phyloP scores from a whole-genome alignment of 192 early-diverging fungal species.

The Kickxella alabastrina region DNA sequence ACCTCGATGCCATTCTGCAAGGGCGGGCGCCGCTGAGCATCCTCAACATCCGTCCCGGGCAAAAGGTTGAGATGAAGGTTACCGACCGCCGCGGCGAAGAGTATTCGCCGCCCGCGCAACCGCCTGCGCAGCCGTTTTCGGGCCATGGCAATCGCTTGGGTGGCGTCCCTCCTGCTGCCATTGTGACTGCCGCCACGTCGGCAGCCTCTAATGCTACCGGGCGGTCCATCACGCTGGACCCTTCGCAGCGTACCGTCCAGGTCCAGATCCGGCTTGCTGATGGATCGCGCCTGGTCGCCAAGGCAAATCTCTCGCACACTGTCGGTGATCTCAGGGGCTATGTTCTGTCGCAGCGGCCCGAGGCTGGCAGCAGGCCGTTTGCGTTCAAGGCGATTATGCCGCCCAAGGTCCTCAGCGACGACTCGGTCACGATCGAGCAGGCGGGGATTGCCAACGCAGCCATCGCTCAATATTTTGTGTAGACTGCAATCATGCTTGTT shows the following conservation, averaged over 20 bases:
- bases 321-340: conserved; percentile 78
- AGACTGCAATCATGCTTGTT: neutral
- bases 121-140: conserved; percentile 64
- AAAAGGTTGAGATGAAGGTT: conserved; percentile 87
- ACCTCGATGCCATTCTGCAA: conserved; percentile 81
- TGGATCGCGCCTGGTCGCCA: conserved; percentile 83
- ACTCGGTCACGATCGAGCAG: conserved; percentile 66
- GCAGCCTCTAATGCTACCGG: conserved; percentile 25
- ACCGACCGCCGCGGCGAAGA: conserved; percentile 79
- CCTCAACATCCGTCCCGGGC: conserved; percentile 82
- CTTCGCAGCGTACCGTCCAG: conserved; percentile 70
- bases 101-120: conserved; percentile 72
- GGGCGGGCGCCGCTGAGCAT: conserved; percentile 85
- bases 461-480: conserved; percentile 66
- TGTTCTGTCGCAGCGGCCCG: conserved; percentile 67
- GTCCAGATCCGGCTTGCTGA: conserved; percentile 92
- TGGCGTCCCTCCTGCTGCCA: conserved; percentile 43
- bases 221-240: conserved; percentile 60
- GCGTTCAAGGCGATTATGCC: conserved; percentile 85
- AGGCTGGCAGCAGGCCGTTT: conserved; percentile 60
- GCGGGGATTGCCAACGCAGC: conserved; percentile 86
- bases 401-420: conserved; percentile 70
- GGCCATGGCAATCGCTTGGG: conserved; percentile 82
- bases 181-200: conserved; percentile 24
- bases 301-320: conserved; percentile 87